These are phyloP conservation scores for Solanum hybrid DNA, from an alignment of 305 asterid species.

Conservation along the genomic window DNA sequence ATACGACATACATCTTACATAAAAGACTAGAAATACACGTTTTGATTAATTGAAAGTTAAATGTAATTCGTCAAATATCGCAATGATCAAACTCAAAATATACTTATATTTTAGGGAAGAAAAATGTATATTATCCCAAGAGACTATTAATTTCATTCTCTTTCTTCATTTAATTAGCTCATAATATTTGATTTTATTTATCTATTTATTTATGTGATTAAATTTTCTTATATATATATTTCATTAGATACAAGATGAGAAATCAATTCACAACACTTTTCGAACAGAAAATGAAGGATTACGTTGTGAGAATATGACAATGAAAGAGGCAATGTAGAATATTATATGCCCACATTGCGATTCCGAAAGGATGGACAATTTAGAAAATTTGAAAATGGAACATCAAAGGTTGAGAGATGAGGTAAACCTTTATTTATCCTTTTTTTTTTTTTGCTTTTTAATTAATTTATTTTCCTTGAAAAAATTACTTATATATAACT, in stretches of 20 bases:
- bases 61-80: neutral
- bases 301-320: constrained; percentile 46
- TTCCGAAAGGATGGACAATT: constrained; percentile 25
- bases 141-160: neutral
- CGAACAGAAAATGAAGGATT: constrained; percentile 43
- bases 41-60: too few species aligned
- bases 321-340: constrained; percentile 37
- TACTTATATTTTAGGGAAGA: neutral
- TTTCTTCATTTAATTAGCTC: neutral
- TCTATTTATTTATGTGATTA: neutral
- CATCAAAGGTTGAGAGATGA: constrained; percentile 47
- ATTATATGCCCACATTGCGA: constrained; percentile 35
- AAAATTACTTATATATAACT: neutral
- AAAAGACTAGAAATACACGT: too few species aligned
- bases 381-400: constrained; percentile 38
- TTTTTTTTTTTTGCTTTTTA: neutral
- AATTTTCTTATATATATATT: neutral
- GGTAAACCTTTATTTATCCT: constrained; percentile 18
- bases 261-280: constrained; percentile 40
- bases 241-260: constrained; percentile 24
- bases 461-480: neutral
- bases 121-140: neutral
- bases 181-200: neutral
- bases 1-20: too few species aligned
- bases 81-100: too few species aligned